These are phyloP conservation scores for Pittosporum tobira DNA, from an alignment of 129 eudicot species.

Conservation along the genomic window DNA sequence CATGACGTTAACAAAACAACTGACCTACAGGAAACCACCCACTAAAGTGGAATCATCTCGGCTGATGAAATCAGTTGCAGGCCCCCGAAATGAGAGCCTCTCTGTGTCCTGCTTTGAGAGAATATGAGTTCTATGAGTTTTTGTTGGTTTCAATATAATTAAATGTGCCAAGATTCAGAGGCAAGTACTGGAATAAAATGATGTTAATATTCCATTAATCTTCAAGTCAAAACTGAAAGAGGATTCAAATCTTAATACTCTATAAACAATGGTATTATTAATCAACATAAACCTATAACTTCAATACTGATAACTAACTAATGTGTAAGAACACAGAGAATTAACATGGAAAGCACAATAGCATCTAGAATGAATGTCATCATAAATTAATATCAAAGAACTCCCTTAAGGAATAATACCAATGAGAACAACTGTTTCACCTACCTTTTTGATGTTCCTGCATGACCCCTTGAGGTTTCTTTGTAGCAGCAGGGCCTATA, in stretches of 20 bases:
- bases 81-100: slow-evolving; percentile 99
- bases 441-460: slow-evolving; percentile 66
- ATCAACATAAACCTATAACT: slow-evolving; percentile 18
- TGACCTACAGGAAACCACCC: slow-evolving; percentile 95
- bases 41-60: slow-evolving; percentile 85
- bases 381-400: background rate
- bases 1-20: slow-evolving; percentile 65
- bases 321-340: slow-evolving; percentile 1
- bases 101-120: slow-evolving; percentile 98
- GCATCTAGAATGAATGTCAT: background rate
- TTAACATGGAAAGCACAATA: background rate
- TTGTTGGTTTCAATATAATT: slow-evolving; percentile 32
- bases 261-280: slow-evolving; percentile 4
- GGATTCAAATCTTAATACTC: slow-evolving; percentile 23
- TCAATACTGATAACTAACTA: background rate
- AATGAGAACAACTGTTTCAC: background rate
- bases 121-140: slow-evolving; percentile 85
- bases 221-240: slow-evolving; percentile 22
- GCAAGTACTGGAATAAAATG: slow-evolving; percentile 47
- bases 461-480: slow-evolving; percentile 43
- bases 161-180: slow-evolving; percentile 42
- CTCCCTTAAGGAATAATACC: background rate
- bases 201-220: slow-evolving; percentile 33
- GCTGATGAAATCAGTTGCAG: slow-evolving; percentile 96
- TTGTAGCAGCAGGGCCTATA: slow-evolving; percentile 89